These are phyloP conservation scores for Kwoniella shandongensis DNA, from an alignment of 768 basidiomycete genomes.

Conservation along the genomic window DNA sequence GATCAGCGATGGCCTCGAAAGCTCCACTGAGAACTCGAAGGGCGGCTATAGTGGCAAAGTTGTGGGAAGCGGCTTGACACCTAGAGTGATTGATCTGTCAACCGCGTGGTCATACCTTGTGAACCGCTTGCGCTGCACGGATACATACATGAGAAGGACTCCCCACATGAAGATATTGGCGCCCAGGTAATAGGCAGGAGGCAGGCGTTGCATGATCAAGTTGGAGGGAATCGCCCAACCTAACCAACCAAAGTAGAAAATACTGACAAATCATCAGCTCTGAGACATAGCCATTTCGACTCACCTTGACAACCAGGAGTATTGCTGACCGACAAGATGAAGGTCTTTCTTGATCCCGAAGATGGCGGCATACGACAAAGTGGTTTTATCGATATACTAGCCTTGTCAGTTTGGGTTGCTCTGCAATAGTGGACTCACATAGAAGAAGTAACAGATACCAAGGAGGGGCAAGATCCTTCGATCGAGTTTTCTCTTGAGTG, in stretches of 20 bases:
- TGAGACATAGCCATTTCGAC: not conserved
- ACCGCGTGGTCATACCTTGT: not conserved
- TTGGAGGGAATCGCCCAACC: slow-evolving; percentile 57
- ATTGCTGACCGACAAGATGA: slow-evolving; percentile 50
- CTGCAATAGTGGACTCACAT: slow-evolving; percentile 18
- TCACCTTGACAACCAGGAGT: slow-evolving; percentile 49
- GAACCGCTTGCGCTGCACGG: not conserved
- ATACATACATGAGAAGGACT: slow-evolving; percentile 52
- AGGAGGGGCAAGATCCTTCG: slow-evolving; percentile 38
- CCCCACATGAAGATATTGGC: slow-evolving; percentile 57
- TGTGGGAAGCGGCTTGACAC: slow-evolving; percentile 54
- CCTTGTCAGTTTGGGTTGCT: not conserved
- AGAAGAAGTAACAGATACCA: slow-evolving; percentile 48
- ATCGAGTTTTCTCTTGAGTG: slow-evolving; percentile 45
- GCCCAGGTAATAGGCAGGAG: slow-evolving; percentile 55
- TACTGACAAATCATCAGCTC: slow-evolving; percentile 24
- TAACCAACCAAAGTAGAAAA: slow-evolving; percentile 57
- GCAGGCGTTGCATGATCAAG: slow-evolving; percentile 55
- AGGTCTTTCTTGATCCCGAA: slow-evolving; percentile 53
- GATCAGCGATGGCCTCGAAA: slow-evolving; percentile 55
- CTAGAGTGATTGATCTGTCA: not conserved
- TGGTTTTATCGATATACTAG: slow-evolving; percentile 48
- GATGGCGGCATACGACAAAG: slow-evolving; percentile 49
- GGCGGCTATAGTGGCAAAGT: slow-evolving; percentile 54
- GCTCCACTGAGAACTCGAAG: slow-evolving; percentile 57